phyloP scores from a whole-genome alignment of 2,329 filamentous ascomycete genomes.

The Venturia nashicola region DNA sequence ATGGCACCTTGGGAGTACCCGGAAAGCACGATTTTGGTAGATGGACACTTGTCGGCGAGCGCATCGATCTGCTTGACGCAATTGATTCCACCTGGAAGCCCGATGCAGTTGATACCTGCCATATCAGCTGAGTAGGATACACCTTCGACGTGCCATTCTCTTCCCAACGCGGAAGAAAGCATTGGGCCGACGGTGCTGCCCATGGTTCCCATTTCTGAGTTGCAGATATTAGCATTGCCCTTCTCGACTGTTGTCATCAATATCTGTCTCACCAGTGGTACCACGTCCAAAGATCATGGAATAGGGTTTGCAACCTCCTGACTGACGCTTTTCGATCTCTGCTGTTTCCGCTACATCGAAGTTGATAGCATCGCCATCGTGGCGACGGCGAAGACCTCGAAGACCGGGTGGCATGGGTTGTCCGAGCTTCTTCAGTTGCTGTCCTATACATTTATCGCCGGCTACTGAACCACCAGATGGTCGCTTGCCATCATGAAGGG shows the following conservation, averaged over 20 bases:
- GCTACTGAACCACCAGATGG: neutral
- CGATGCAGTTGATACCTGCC: slow-evolving; percentile 5
- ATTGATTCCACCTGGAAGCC: neutral
- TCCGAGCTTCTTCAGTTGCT: neutral
- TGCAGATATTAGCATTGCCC: neutral
- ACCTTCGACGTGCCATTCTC: neutral
- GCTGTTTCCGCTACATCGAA: neutral
- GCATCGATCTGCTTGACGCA: neutral
- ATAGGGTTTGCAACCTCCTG: neutral
- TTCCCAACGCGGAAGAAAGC: neutral
- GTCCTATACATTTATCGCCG: neutral
- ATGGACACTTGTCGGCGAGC: neutral
- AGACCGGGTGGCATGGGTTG: neutral
- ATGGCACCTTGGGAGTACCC: slow-evolving; percentile 9
- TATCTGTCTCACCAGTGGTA: neutral
- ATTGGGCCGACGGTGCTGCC: neutral
- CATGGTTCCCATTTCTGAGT: neutral
- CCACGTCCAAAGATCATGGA: slow-evolving; percentile 2
- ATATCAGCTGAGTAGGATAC: slow-evolving; percentile 1
- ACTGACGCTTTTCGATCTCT: neutral
- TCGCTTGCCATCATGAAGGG: neutral
- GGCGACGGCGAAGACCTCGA: neutral
- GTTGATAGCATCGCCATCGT: neutral
- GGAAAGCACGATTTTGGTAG: neutral
- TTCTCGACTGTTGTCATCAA: neutral